Conservation (phyloP, 352 stramenopile genomes). For the Globisporangium nunn region DNA sequence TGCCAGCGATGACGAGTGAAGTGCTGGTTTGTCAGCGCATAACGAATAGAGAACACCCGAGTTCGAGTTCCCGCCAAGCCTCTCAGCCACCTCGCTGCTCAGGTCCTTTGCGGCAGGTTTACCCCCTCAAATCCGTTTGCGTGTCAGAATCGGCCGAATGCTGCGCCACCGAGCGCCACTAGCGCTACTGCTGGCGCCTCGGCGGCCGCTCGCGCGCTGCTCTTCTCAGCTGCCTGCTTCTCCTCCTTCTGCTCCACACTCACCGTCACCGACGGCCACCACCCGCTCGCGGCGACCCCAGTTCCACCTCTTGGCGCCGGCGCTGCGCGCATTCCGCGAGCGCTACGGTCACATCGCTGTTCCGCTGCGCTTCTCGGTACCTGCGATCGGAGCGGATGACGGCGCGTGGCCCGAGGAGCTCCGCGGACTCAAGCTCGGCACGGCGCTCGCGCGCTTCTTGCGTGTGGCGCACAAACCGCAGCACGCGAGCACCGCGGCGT, state of each 20-base stretch:
- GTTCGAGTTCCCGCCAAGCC: too few species aligned
- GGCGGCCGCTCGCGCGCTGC: neutral
- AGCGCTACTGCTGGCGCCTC: neutral
- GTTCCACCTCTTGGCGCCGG: slow-evolving; percentile 19
- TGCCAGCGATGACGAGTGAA: neutral
- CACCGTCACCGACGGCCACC: too few species aligned
- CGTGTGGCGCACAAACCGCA: slow-evolving; percentile 23
- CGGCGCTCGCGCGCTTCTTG: slow-evolving; percentile 31
- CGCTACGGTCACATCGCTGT: slow-evolving; percentile 25
- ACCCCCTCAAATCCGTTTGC: neutral
- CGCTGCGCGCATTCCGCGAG: slow-evolving; percentile 30
- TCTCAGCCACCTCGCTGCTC: too few species aligned
- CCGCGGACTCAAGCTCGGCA: slow-evolving; percentile 32
- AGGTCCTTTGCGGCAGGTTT: too few species aligned
- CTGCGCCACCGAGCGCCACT: neutral
- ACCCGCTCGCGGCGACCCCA: slow-evolving; percentile 7
- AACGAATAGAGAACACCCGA: too few species aligned
- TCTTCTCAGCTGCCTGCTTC: neutral
- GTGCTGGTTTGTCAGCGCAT: neutral
- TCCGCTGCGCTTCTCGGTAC: slow-evolving; percentile 28
- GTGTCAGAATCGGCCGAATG: neutral
- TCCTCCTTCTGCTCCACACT: neutral
- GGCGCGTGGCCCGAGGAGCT: slow-evolving; percentile 19
- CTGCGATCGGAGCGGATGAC: neutral
- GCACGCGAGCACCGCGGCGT: slow-evolving; percentile 12